Evolutionary conservation across 2,329 filamentous ascomycete genomes (phyloP), one percentile per base, ranked within the genome.

Genomic region (Apiospora pterosperma): DNA sequence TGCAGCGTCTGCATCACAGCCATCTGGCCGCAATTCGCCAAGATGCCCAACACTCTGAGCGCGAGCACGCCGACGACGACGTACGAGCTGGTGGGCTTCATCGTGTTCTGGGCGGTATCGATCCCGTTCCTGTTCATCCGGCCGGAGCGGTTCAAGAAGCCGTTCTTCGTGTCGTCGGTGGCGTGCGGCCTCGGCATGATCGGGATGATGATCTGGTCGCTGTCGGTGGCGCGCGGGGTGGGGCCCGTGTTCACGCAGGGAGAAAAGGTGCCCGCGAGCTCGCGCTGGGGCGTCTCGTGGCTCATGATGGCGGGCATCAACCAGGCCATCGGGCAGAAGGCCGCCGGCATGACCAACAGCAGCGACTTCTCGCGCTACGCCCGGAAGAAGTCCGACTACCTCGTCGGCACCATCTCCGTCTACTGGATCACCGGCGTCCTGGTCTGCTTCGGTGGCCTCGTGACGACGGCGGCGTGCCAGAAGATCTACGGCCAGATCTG

Each of bases 51-150:
- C 67, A 78, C 78, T 19, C 74, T 84, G 12, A 76, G 79, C 1
- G 71, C 70, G 5, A 75, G 68, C 55, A 71, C 74, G 39, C 78
- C 75, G 34, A 73, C 75, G 62, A 74, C 72, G 59, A 78, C 80
- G 12, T 78, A 80, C 21, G 79, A 80, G 28, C 70, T 85, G 31
- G 75, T 84, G 2, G 84, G 78, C 63, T 80, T 83, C 66, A 80
- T 83, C 62, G 71, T 84, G 23, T 85, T 84, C 71, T 84, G 82
- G 76, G 76, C 79, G 25, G 69, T 81, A 21, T 82, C 83, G 36
- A 73, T 77, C 0, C 82, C 81, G 0, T 83, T 84, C 67, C 72
- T 84, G 1, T 79, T 78, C 70, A 78, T 84, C n/a, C 76, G 78
- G 0, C 80, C 81, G 0, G 81, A 84, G 63, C 77, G 77, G 19